Evolutionary conservation across 352 stramenopile species (phyloP).

Genomic region (Phytophthora agathidicida): DNA sequence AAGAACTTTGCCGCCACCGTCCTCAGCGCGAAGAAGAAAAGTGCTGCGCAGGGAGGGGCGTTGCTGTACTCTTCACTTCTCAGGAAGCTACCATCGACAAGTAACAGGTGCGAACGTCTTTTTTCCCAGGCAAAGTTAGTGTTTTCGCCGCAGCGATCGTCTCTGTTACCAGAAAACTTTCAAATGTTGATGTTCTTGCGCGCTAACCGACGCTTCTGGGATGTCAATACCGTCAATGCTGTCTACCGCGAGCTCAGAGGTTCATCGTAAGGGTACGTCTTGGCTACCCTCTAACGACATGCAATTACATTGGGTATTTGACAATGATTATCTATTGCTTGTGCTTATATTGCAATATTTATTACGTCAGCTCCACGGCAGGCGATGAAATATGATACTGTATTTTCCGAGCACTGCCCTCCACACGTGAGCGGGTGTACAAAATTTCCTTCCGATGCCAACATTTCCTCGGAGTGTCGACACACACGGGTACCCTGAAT

Average conservation of each 20-base stretch:
- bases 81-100: neutral
- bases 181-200: slow-evolving; percentile 5
- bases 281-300: neutral
- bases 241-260: neutral
- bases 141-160: neutral
- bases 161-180: neutral
- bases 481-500: too few relatives aligned
- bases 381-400: too few relatives aligned
- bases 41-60: too few relatives aligned
- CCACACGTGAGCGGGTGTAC: too few relatives aligned
- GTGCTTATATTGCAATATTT: too few relatives aligned
- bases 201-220: slow-evolving; percentile 1
- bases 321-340: neutral
- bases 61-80: too few relatives aligned
- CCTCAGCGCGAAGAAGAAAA: neutral
- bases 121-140: slow-evolving; percentile 4
- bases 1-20: neutral
- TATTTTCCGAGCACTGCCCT: too few relatives aligned
- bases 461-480: too few relatives aligned
- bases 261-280: too few relatives aligned
- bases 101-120: neutral
- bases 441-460: too few relatives aligned
- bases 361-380: too few relatives aligned
- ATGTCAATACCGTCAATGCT: neutral
- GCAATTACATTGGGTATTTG: neutral